Percentiles rank a stretch among this genome's conserved stretches.
phyloP scores from a whole-genome alignment of 768 basidiomycete species.

The Pulveroboletus sp. region DNA sequence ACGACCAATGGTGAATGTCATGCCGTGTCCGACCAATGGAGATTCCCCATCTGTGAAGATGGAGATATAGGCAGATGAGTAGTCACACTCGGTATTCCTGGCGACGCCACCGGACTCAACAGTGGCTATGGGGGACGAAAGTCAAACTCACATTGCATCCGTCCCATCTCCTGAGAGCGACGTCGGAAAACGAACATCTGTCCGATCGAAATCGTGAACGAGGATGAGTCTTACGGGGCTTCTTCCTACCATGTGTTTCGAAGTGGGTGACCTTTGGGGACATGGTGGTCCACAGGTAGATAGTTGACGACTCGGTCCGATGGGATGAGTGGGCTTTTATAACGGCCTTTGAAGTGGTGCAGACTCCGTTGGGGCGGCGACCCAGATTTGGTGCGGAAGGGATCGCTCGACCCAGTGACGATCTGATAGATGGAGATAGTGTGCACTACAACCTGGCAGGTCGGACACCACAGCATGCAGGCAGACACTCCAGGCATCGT shows the following conservation, averaged over 20 bases:
- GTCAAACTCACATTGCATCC: slow-evolving; percentile 72
- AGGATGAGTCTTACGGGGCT: background rate
- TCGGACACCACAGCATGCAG: too few relatives aligned
- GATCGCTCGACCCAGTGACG: too few relatives aligned
- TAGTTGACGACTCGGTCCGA: background rate
- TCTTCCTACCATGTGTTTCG: slow-evolving; percentile 51
- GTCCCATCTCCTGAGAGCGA: slow-evolving; percentile 88
- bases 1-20: slow-evolving; percentile 93
- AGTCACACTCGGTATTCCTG: slow-evolving; percentile 95
- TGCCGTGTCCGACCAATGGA: slow-evolving; percentile 79
- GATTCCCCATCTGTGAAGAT: slow-evolving; percentile 61
- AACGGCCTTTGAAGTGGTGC: background rate
- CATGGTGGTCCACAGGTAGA: slow-evolving; percentile 11
- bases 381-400: background rate
- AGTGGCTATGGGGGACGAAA: background rate
- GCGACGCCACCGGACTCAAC: background rate
- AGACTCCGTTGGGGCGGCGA: slow-evolving; percentile 11
- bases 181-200: slow-evolving; percentile 91
- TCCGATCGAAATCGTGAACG: background rate
- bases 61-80: slow-evolving; percentile 87
- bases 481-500: too few relatives aligned
- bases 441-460: too few relatives aligned
- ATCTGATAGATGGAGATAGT: too few relatives aligned
- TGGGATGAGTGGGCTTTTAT: background rate
- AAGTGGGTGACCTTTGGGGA: slow-evolving; percentile 48